These are phyloP conservation scores for Chloranthus sessilifolius DNA, from an alignment of 164 flowering plant genomes.

Conservation along the genomic window DNA sequence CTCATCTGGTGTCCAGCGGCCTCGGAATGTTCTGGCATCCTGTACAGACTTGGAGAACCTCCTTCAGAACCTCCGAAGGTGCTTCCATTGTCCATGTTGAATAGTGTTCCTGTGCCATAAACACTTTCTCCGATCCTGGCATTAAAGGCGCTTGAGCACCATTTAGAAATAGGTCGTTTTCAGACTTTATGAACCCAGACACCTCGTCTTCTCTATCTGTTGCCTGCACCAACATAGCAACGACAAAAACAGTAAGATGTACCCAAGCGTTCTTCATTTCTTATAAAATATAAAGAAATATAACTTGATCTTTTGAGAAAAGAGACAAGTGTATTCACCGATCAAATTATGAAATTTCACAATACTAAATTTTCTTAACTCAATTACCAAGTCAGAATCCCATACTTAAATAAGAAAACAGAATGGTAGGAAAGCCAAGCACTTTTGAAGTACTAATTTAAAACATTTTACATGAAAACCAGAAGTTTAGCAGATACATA, in stretches of 20 bases:
- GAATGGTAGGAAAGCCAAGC: too few species aligned
- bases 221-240: slow-evolving; percentile 10
- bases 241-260: background rate
- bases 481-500: too few species aligned
- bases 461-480: too few species aligned
- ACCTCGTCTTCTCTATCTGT: slow-evolving; percentile 27
- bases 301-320: too few species aligned
- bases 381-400: too few species aligned
- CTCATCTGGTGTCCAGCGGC: slow-evolving; percentile 21
- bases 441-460: too few species aligned
- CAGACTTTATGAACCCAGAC: slow-evolving; percentile 32
- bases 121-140: slow-evolving; percentile 11
- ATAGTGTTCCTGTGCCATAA: slow-evolving; percentile 33
- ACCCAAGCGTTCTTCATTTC: too few species aligned
- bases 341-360: too few species aligned
- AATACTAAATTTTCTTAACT: too few species aligned
- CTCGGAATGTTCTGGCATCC: slow-evolving; percentile 36
- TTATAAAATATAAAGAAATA: too few species aligned
- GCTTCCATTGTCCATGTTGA: slow-evolving; percentile 33
- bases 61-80: slow-evolving; percentile 27
- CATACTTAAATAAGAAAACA: too few species aligned
- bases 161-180: slow-evolving; percentile 30
- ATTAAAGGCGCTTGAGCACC: slow-evolving; percentile 27
- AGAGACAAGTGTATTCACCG: too few species aligned
- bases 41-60: slow-evolving; percentile 23